Base-by-base conservation (phyloP, 495 filamentous ascomycete species). In the Geoglossum glabrum region DNA sequence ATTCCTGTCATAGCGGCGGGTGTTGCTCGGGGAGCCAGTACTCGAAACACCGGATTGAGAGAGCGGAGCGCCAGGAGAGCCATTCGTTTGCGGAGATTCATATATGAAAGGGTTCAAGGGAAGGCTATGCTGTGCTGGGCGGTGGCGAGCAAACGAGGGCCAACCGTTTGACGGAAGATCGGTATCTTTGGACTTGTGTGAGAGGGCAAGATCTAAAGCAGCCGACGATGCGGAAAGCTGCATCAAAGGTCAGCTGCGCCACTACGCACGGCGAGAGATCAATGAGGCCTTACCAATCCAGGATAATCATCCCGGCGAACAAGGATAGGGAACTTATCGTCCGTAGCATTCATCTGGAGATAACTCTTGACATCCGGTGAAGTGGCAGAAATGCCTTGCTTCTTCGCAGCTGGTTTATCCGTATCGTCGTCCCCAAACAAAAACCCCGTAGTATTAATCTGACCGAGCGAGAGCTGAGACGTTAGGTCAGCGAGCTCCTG, bases 261-360 rank as follows among this genome's bases (percentile, higher is more conserved):
- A 27, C 34, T 30, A 46, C 8, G 21, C 4, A 40, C 28, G n/a
- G 26, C 25, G 40, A 10, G 69, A 51, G 57, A 30, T 10, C 49
- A 25, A 61, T 55, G 60, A 27, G 17, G 45, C 75, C 80, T 79
- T 76, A 88, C 84, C 67, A 87, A 67, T 54, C 78, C 81, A 34
- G 80, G 74, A 63, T 77, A 80, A 27, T 80, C 81, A 59, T 83
- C 79, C 61, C 81, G 79, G 55, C 85, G 81, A 54, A 82, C 79
- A 21, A 93, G 72, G 55, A 86, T 84, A 30, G 90, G 86, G 67
- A 95, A 98, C 60, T 81, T 81, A 66, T 90, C 82, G 67, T 90
- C 84, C 54, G 79, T 76, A 51, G 82, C 76, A 47, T 84, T 84
- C 74, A 92, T 79, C 62, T 79, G 75, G 46, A 87, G 74, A 66